Base-by-base conservation (phyloP, 306 rosid species). In the Hippophae gyantsensis region DNA sequence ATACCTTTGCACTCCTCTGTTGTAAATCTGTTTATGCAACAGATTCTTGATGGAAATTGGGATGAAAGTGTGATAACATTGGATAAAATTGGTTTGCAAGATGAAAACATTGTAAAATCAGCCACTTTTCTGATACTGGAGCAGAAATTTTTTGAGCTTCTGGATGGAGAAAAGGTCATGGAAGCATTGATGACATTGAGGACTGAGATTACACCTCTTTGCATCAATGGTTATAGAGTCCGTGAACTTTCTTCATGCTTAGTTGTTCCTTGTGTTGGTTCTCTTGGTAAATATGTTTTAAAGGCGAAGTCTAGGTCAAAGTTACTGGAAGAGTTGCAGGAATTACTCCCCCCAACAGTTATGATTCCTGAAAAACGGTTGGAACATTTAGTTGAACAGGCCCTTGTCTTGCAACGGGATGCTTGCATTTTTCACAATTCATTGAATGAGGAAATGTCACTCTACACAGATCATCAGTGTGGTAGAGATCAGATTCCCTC, bases 111-210 rank as follows among this genome's bases (percentile, higher is more conserved):
- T 27, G 32, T 59, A 12, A 68, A 52, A 13, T 59, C 51, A 59
- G 60, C 66, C n/a, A 42, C 66, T 52, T 68, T 52, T 27, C 50
- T 68, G 60, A 59, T 68, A 7, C 12, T 58, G 60, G 66, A 68
- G 56, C 66, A 52, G 60, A 68, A 68, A 45, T 68, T 68, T 54
- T 52, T 58, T 32, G 72, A 68, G 59, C 65, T 68, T 59, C 53
- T 68, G 44, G 45, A 53, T 52, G 60, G 13, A 42, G 72, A 60
- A 43, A 45, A 68, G 32, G 56, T 68, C 10, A 38, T 38, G 27
- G 55, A 48, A 5, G 72, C 72, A 45, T 68, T 68, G 60, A 48
- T 52, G n/a, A 68, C 72, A 42, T 48, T 68, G n/a, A 54, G 65
- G 57, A 68, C 59, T 46, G 61, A 69, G 32, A 61, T 69, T 61